phyloP scores from a whole-genome alignment of 257 asterid genomes.

The Nemophila menziesii region DNA sequence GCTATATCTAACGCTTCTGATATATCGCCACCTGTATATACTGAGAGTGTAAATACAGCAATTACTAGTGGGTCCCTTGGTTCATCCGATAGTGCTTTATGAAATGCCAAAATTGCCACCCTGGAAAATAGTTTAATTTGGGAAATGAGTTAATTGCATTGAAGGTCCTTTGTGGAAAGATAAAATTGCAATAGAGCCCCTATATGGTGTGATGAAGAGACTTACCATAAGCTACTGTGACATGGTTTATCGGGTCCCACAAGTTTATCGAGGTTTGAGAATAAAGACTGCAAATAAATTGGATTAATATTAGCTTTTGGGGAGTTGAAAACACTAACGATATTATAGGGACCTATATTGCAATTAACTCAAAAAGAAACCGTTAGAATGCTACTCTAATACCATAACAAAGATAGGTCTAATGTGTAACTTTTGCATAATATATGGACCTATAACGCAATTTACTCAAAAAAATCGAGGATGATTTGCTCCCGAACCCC shows the following conservation, averaged over 20 bases:
- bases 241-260: constrained; percentile 87
- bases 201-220: constrained; percentile 6
- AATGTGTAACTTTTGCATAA: no score
- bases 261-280: constrained; percentile 67
- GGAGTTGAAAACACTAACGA: not conserved
- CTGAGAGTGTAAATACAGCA: constrained; percentile 69
- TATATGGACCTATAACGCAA: no score
- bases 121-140: no score
- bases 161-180: not conserved
- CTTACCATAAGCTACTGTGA: constrained; percentile 80
- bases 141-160: no score
- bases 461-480: no score
- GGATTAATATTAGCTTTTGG: not conserved
- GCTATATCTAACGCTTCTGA: constrained; percentile 59
- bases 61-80: constrained; percentile 64
- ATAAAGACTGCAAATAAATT: constrained; percentile 47
- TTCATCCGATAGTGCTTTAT: constrained; percentile 57
- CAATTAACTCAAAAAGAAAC: no score
- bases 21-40: constrained; percentile 73
- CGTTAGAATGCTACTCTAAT: no score
- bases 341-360: no score
- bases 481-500: no score
- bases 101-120: constrained; percentile 81
- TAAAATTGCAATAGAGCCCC: not conserved
- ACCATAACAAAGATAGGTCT: no score